Base-by-base conservation (phyloP, 306 rosid genomes). In the Glycyrrhiza uralensis region DNA sequence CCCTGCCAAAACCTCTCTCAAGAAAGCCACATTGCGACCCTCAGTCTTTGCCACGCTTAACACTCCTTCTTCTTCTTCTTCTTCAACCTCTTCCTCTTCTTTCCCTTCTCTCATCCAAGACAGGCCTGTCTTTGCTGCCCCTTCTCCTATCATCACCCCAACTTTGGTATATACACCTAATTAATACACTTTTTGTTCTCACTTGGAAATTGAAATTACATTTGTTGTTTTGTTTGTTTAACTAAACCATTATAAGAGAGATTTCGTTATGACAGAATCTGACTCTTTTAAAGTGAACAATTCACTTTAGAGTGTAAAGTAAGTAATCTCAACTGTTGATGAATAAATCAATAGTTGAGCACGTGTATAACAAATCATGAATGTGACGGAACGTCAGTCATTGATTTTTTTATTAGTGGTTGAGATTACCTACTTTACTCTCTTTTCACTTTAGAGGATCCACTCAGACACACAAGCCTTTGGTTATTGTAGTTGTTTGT, bases 91-190 rank as follows among this genome's bases (percentile, higher is more conserved):
- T 4, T 51, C 80, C 9, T 23, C 83, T 9, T 63, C 86, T 17
- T 76, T 82, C 33, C 79, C 90, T 17, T 89, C 97, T 32, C 97
- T 91, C 56, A 94, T 91, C 71, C 96, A 89, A 68, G 85, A 89
- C 90, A 85, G 59, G 36, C 96, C 97, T 6, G 97, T 94, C 19
- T 77, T 86, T 47, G 93, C 99, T 55, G 87, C 89, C 3, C 85
- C 99, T 3, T n/a, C 95, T 54, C 89, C 88, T 13, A 35, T 87
- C 68, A 79, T 87, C 88, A 85, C 84, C 71, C 93, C 97, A 17
- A 67, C 77, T 79, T 81, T 75, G 99, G 97, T 94, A 93, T 2
- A 20, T 36, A 59, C 19, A 24, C 2, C 1, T n/a, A 52, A 26
- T 13, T 9, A 12, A n/a, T 45, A 59, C 44, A 41, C 39, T 51